Percentiles rank a stretch among this genome's conserved stretches.
Conservation (phyloP, 768 basidiomycete species). For the Trametopsis cervina region DNA sequence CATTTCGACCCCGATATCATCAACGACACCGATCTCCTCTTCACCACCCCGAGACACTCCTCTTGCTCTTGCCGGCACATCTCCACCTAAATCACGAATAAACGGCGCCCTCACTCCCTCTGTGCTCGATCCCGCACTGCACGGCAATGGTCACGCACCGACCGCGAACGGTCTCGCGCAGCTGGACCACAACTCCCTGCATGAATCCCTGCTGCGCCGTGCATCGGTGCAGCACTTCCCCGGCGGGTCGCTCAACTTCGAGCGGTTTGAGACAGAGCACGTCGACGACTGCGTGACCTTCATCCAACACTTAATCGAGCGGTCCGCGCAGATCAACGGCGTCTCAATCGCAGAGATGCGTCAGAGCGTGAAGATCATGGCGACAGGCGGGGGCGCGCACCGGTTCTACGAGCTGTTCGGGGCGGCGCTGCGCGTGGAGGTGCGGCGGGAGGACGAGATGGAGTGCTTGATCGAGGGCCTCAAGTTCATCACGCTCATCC, state of each 20-base stretch:
- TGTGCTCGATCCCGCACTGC: constrained; percentile 35
- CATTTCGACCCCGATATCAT: constrained; percentile 30
- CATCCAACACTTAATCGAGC: constrained; percentile 79
- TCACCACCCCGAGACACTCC: constrained; percentile 24
- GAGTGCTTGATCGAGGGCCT: constrained; percentile 95
- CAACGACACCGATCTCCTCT: constrained; percentile 17
- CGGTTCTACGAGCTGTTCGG: constrained; percentile 83
- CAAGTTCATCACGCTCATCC: constrained; percentile 92
- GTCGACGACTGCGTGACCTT: constrained; percentile 81
- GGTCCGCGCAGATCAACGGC: constrained; percentile 78
- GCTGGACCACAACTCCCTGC: constrained; percentile 40
- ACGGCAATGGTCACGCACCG: constrained; percentile 16
- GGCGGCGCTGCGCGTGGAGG: constrained; percentile 72
- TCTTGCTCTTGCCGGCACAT: constrained; percentile 16
- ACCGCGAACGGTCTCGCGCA: constrained; percentile 31
- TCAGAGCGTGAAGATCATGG: constrained; percentile 90
- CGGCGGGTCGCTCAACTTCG: constrained; percentile 95
- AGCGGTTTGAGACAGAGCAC: constrained; percentile 90
- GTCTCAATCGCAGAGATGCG: constrained; percentile 91
- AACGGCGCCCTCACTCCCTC: constrained; percentile 82
- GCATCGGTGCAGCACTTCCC: constrained; percentile 79
- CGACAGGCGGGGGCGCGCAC: constrained; percentile 96
- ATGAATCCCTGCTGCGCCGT: constrained; percentile 60
- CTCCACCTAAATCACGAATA: constrained; percentile 29
- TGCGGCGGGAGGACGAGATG: constrained; percentile 95